Base-by-base conservation (phyloP, 441 rosid genomes). In the Bruguiera hainesii region DNA sequence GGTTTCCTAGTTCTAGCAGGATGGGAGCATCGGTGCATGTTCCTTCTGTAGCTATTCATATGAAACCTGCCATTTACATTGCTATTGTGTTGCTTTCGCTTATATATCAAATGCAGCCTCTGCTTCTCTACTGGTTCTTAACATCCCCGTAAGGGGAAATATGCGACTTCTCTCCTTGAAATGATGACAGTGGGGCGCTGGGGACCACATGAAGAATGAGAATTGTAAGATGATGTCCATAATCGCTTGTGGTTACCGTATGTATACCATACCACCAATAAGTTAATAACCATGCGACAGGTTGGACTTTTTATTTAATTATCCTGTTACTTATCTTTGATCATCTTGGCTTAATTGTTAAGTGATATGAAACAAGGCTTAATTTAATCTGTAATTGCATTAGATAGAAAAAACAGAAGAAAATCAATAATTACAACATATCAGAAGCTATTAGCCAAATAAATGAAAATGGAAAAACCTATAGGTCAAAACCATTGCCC, bases 381-480 rank as follows among this genome's bases (percentile, higher is more conserved):
- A 46, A 63, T 35, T 3, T 20, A 16, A 49, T 35, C 33, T 15
- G 39, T 16, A 39, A 61, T 48, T 60, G 46, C 66, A 53, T 29
- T 61, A 5, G 7, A 33, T 31, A 15, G 25, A 61, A 67, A 67
- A 28, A 10, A 63, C 25, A 30, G 33, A 31, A 5, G 25, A 70
- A 26, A 10, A 63, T 33, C n/a, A 75, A 51, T 77, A 74, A 78
- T 69, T 75, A 67, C 81, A 81, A 50, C 64, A 64, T 63, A 67
- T 39, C 31, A 5, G 39, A 64, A 20, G 60, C 57, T 53, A 6
- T 26, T 25, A 11, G 61, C 56, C 51, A 64, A 60, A 29, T 29
- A 15, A 64, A 63, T 51, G 30, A 61, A 20, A 29, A 21, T n/a
- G 49, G 64, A 42, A 55, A 75, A 63, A 72, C 19, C 46, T 61